Evolutionary conservation across 2,329 filamentous ascomycete genomes (phyloP).

Genomic region (Xylaria sp.): DNA sequence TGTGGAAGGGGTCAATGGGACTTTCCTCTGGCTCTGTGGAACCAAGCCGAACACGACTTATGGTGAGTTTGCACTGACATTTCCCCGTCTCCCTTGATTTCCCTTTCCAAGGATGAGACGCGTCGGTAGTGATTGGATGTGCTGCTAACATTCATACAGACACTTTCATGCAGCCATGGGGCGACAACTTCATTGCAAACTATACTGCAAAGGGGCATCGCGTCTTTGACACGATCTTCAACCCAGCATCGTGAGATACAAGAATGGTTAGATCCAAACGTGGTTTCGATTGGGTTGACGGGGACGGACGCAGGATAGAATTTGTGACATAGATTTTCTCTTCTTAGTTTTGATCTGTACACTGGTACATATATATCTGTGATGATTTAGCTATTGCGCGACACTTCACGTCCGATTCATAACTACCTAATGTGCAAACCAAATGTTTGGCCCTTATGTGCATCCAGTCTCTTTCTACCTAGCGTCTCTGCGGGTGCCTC

Average conservation of each 20-base stretch:
- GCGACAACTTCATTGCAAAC: slow-evolving; percentile 27
- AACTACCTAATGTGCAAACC: not conserved
- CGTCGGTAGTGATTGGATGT: no score
- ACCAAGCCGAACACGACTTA: slow-evolving; percentile 54
- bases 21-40: slow-evolving; percentile 53
- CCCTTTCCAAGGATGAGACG: not conserved
- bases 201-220: slow-evolving; percentile 22
- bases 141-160: slow-evolving; percentile 17
- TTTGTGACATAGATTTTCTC: not conserved
- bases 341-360: not conserved
- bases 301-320: not conserved
- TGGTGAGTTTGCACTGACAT: slow-evolving; percentile 40
- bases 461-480: not conserved
- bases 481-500: not conserved
- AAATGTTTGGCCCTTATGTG: not conserved
- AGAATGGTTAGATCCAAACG: not conserved
- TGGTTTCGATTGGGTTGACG: not conserved
- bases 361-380: not conserved
- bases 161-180: slow-evolving; percentile 33
- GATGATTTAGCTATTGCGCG: not conserved
- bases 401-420: not conserved
- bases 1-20: slow-evolving; percentile 50
- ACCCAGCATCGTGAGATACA: not conserved
- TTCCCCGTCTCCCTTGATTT: not conserved
- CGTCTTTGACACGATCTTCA: slow-evolving; percentile 16